Evolutionary conservation across 1,139 yeast genomes (phyloP), one percentile per base, ranked within the genome.

Genomic region (Pichia sp.): DNA sequence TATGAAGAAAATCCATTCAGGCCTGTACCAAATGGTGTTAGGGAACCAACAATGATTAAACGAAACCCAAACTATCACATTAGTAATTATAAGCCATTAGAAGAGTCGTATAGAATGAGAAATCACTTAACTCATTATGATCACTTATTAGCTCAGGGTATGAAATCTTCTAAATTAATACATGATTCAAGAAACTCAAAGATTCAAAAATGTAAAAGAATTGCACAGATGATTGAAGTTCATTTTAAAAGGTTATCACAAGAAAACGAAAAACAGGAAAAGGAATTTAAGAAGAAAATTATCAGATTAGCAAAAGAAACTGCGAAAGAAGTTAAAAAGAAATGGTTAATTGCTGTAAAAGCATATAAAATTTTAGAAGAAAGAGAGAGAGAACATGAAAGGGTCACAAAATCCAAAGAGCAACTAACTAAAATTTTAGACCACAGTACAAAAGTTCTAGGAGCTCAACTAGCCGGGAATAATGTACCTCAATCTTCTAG

Each of bases 261-360:
- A 46, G 96, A 95, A 42, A 89, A 86, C 55, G 97, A 92, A 56
- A 77, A 95, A 53, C 77, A 81, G 52, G 76, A 76, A 20, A 79
- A 80, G 53, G 92, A 85, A 53, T 76, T 80, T 56, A 90, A 86
- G 57, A 85, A 74, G 55, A 79, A 79, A 51, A 71, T 85, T 53
- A 72, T 75, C 49, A 79, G 76, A 49, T 67, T 90, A 34, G 95
- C 97, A 29, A 79, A 89, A 57, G 74, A 81, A 48, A 87, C 95
- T 0, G 82, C 86, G 1, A 83, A 80, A 56, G 90, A 92, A 35
- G 96, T 92, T 11, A 83, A 84, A 68, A 88, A 83, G 62, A 82
- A 95, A 62, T 94, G 99, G 99, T 70, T 74, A 26, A 75, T 90
- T 48, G 98, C 97, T 3, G 86, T 83, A 54, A 89, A 87, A 61